Conservation (phyloP, 169 alveolate species). For the Babesia caballi region DNA sequence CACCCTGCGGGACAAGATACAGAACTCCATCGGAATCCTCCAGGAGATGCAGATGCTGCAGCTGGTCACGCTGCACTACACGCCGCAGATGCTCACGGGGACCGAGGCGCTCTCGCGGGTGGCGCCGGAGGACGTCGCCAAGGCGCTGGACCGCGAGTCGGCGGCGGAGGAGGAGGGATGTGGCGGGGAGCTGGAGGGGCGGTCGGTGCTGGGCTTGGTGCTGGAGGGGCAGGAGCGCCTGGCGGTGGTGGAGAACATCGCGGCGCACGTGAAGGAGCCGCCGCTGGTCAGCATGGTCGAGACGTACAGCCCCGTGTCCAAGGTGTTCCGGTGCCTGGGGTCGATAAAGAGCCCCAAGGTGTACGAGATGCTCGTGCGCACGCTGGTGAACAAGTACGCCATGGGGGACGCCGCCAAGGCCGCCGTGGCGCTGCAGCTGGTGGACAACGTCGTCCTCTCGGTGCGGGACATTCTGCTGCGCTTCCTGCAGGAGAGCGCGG, state of each 20-base stretch:
- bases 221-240: neutral
- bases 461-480: slow-evolving; percentile 1
- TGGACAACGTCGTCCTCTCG: slow-evolving; percentile 10
- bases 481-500: slow-evolving; percentile 5
- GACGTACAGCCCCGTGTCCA: slow-evolving; percentile 23
- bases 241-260: neutral
- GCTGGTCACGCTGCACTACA: slow-evolving; percentile 31
- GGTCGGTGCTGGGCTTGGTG: neutral
- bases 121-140: neutral
- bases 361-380: slow-evolving; percentile 5
- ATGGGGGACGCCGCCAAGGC: neutral
- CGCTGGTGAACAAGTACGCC: slow-evolving; percentile 17
- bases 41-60: slow-evolving; percentile 49
- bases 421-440: slow-evolving; percentile 10
- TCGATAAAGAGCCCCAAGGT: slow-evolving; percentile 26
- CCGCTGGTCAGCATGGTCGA: slow-evolving; percentile 14
- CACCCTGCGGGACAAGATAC: slow-evolving; percentile 29
- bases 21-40: slow-evolving; percentile 25
- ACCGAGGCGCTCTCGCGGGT: slow-evolving; percentile 6
- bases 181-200: neutral
- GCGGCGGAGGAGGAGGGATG: neutral
- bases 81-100: slow-evolving; percentile 18
- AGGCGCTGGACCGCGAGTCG: neutral
- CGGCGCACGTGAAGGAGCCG: slow-evolving; percentile 28
- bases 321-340: slow-evolving; percentile 20